Conservation (phyloP, 2,329 filamentous ascomycete species). For the Neofusicoccum parvum region DNA sequence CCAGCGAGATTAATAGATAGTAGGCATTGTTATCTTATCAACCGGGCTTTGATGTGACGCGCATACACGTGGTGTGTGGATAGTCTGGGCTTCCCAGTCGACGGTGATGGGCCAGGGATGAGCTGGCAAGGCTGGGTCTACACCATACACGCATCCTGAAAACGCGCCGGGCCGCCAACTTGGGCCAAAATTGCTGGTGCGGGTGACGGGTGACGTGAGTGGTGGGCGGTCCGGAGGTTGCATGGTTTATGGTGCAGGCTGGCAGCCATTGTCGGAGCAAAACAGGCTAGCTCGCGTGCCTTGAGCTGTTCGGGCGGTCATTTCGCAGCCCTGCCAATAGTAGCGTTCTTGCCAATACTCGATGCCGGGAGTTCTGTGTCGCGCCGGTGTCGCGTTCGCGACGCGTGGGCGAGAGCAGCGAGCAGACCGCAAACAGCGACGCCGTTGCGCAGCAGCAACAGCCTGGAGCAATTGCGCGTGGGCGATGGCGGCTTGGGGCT, state of each 20-base stretch:
- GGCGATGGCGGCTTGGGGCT: background rate
- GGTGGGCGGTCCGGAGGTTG: background rate
- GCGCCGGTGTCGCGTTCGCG: constrained; percentile 10
- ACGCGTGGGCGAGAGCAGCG: background rate
- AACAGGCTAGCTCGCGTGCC: constrained; percentile 7
- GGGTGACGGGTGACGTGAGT: background rate
- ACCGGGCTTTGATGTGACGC: no score
- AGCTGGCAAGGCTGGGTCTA: background rate
- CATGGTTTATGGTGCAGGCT: background rate
- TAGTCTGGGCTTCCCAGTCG: background rate
- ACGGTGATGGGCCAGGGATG: background rate
- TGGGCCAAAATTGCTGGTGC: background rate
- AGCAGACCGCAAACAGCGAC: background rate
- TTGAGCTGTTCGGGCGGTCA: background rate
- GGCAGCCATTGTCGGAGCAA: background rate
- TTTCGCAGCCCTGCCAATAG: constrained; percentile 6
- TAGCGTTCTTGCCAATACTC: background rate
- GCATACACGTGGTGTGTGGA: no score
- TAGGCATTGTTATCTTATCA: no score
- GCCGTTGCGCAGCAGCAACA: background rate
- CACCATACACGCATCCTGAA: no score
- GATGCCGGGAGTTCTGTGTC: background rate
- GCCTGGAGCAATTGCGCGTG: background rate
- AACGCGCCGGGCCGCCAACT: background rate
- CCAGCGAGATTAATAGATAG: no score